Base-by-base conservation (phyloP, 1,139 yeast species). In the Magnusiomyces magnusii region DNA sequence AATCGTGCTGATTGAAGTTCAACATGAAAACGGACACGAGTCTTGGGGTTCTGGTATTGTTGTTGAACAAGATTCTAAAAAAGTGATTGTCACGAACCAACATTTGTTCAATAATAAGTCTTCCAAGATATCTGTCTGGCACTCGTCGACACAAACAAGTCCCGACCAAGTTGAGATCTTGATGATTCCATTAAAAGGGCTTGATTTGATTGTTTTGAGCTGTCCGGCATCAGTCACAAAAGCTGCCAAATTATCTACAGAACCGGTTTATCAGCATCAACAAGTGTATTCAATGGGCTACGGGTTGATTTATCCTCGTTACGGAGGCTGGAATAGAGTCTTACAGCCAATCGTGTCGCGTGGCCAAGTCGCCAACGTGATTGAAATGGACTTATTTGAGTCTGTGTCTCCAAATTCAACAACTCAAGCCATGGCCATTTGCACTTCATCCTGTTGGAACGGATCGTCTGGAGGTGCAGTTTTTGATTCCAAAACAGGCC, bases 401-500 rank as follows among this genome's bases (percentile, higher is more conserved):
- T 17, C 44, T 9, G 5, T n/a, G 10, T 15, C 3, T 3, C 17
- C 17, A 15, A n/a, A 44, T 23, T 21, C 49, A 5, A 27, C 49
- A 7, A 57, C 64, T 2, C 71, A 74, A 0, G 73, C 78, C 0
- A 68, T 86, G 71, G 64, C 83, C 1, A 72, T 84, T 0, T 75
- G 83, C 0, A 79, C 87, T 0, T 79, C 88, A 0, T 78, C 84
- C 13, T 85, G 90, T 69, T 86, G 90, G 89, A 85, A 85, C 65
- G 92, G 92, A 0, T 84, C 90, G 1, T 83, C 87, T 0, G 92
- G 92, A 0, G 92, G 92, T 0, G 89, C 85, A 0, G 68, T 85
- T 2, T 76, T 82, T 58, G 74, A 76, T 58, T 53, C 61, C 1
- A 55, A 65, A 0, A 56, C 59, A 23, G 70, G 74, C 19, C 70